phyloP scores from a whole-genome alignment of 208 protist genomes.

The Leishmania tarentolae region DNA sequence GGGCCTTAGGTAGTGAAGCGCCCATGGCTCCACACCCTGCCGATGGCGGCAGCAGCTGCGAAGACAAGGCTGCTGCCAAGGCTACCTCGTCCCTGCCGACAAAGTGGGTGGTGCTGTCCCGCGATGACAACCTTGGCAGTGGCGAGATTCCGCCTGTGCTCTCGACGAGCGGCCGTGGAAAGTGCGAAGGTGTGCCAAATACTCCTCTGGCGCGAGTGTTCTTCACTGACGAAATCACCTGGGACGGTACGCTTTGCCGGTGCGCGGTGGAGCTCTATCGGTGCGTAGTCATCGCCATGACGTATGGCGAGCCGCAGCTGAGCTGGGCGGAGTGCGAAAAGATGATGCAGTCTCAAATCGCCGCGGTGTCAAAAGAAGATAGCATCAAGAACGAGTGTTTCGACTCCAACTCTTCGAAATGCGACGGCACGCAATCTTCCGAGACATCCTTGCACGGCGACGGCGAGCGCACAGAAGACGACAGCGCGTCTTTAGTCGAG shows the following conservation, averaged over 20 bases:
- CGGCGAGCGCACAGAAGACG: slow-evolving; percentile 25
- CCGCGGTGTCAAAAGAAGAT: not conserved
- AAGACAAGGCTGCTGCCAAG: not conserved
- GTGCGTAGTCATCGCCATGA: slow-evolving; percentile 55
- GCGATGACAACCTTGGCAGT: slow-evolving; percentile 12
- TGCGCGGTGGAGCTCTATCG: slow-evolving; percentile 72
- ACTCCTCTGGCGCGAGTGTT: slow-evolving; percentile 42
- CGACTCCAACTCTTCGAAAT: not conserved
- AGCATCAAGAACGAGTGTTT: not conserved
- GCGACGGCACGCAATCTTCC: not conserved
- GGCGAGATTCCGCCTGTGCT: slow-evolving; percentile 13
- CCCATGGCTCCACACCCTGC: not conserved
- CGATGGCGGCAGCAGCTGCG: not conserved
- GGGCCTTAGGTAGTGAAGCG: slow-evolving; percentile 1
- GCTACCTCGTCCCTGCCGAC: not conserved
- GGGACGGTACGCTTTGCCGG: slow-evolving; percentile 49
- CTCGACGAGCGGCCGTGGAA: slow-evolving; percentile 20
- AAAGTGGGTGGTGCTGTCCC: slow-evolving; percentile 25
- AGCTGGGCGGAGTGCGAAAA: slow-evolving; percentile 26
- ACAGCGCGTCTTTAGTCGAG: not conserved
- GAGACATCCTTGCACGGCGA: not conserved
- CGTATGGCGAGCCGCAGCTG: slow-evolving; percentile 20
- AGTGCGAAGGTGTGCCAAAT: slow-evolving; percentile 47
- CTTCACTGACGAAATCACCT: slow-evolving; percentile 41
- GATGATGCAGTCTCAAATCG: not conserved